Evolutionary conservation across 139 green algal species (phyloP), one percentile per base, ranked within the genome.

Genomic region (Marvania coccoides): DNA sequence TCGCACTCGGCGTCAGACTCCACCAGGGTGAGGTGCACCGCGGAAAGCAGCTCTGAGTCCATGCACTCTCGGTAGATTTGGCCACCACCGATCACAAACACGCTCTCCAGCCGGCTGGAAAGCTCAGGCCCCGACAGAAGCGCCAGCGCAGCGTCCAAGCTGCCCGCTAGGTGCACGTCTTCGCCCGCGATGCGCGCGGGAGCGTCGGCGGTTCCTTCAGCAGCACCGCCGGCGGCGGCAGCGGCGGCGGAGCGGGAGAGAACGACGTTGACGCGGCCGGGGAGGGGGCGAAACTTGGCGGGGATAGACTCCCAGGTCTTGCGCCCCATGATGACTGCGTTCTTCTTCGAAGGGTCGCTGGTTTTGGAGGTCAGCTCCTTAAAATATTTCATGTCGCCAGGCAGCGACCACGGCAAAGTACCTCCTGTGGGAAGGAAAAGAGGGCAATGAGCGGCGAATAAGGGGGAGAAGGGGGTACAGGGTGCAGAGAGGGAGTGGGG

Each of bases 281-380:
- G 65, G 9, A 99, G 77, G 1, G 95, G 95, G 4, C 91, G 71
- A 73, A 96, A 97, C 55, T 94, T 93, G 6, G 58, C 37, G 0
- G 95, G 95, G 26, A 99, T 95, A 13, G 82, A 94, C 28, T 99
- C 90, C 90, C 91, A 99, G 0, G 95, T 99, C 58, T 88, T 92
- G 9, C 95, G 80, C n/a, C 95, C 95, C 95, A 99, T 99, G 62
- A 99, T 86, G 8, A 99, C 91, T 0, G 88, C 94, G 65, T 99
- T 99, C 42, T 80, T 69, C 62, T 87, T 88, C 3, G 5, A 14
- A 14, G 69, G 29, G 36, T 88, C 71, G 2, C 57, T 36, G 1
- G 86, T 91, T 2, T 61, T 66, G 15, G 28, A 62, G 1, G 92
- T 98, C 7, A 98, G 70, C 63, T 90, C 74, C 47, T 89, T 91